These are phyloP conservation scores for Penicillium sp. DNA, from an alignment of 2,329 filamentous ascomycete genomes.

Conservation along the genomic window DNA sequence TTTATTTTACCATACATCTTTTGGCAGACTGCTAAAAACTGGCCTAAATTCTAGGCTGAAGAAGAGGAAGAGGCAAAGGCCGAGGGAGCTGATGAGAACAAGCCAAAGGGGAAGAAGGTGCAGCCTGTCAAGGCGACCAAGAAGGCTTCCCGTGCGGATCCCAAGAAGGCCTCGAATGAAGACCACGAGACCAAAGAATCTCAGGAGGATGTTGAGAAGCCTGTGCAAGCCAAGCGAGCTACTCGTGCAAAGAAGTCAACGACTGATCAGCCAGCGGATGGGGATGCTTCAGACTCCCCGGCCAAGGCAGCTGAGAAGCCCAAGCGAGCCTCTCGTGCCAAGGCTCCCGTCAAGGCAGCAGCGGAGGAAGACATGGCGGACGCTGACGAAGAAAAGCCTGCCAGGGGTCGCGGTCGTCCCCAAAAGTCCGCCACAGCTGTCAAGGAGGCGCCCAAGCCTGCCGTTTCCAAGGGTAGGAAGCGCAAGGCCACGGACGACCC, in stretches of 20 bases:
- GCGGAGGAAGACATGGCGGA: constrained; percentile 6
- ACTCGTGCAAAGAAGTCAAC: constrained; percentile 10
- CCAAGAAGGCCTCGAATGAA: constrained; percentile 7
- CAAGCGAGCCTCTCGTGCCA: background rate
- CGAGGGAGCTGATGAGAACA: constrained; percentile 1
- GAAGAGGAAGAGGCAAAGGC: constrained; percentile 4
- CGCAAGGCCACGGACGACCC: constrained; percentile 14
- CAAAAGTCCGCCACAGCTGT: constrained; percentile 12
- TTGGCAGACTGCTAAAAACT: background rate
- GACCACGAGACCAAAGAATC: background rate
- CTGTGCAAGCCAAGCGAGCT: constrained; percentile 2
- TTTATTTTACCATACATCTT: background rate
- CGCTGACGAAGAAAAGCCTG: constrained; percentile 4
- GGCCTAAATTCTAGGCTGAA: background rate
- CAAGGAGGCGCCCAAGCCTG: constrained; percentile 3
- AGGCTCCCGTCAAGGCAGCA: background rate
- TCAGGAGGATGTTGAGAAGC: constrained; percentile 6
- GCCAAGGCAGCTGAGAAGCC: background rate
- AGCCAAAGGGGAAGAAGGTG: background rate
- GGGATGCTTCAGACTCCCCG: background rate
- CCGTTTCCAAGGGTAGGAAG: constrained; percentile 11
- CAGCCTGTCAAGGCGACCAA: constrained; percentile 3
- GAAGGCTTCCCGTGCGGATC: constrained; percentile 3
- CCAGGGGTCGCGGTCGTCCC: constrained; percentile 20
- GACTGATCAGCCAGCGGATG: constrained; percentile 3